Evolutionary conservation across 805 yeast genomes (phyloP), one percentile per base, ranked within the genome.

Genomic region (Komagataella populi): DNA sequence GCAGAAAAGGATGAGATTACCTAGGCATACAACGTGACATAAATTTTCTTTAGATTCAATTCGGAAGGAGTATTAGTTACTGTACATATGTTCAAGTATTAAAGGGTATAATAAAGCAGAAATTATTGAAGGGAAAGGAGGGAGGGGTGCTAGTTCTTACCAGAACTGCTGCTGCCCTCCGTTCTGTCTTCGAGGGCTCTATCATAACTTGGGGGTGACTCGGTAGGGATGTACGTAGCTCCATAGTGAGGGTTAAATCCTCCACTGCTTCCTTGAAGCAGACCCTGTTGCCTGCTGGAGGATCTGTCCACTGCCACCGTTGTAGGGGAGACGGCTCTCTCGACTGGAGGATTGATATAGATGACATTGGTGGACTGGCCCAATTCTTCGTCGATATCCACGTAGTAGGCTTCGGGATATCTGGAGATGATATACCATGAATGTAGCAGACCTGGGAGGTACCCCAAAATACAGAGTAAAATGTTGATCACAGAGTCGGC

Each of bases 401-500:
- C 24, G 18, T 44, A 48, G 45, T 14, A 22, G 14, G 23, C 53
- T 47, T 59, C 60, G 8, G 87, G 85, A 56, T 79, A 75, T 48
- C 66, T 64, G 52, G 80, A 67, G 51, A 84, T 82, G 53, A 84
- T 76, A 62, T 81, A 84, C 65, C 82, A 72, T 4, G 85, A 72
- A 63, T 84, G 91, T 47, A 84, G 64, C 49, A 83, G 67, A 3
- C 89, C 89, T 0, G 91, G 91, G 52, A 84, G 65, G 62, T 76
- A 80, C 2, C 89, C 87, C 36, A 84, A 65, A 6, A 81, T 49
- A 55, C 81, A 79, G 46, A 84, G 69, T 23, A 78, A 63, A 45
- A 87, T 70, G 65, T 86, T 87, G 60, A 87, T 83, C 52, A 80
- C 63, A 48, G 72, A 70, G 60, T 87, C 95, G 6, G 81, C 78